Evolutionary conservation across 441 rosid species (phyloP).

Genomic region (Brassica balearica): DNA sequence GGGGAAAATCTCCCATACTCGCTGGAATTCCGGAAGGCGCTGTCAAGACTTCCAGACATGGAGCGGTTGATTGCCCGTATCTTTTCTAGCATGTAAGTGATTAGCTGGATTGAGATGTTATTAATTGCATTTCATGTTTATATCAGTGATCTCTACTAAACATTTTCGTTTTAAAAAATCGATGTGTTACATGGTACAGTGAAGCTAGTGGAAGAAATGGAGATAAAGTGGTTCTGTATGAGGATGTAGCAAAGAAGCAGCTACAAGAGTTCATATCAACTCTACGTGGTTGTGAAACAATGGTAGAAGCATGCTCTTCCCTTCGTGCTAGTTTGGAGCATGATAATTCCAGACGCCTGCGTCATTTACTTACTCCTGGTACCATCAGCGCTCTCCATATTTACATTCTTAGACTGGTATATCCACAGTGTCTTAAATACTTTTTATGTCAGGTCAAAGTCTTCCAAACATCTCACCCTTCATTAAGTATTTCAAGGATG

Average conservation of each 20-base stretch:
- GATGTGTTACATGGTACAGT: constrained; percentile 49
- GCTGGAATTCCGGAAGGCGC: constrained; percentile 77
- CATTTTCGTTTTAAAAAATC: not conserved
- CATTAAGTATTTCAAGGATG: constrained; percentile 85
- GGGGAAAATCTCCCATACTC: constrained; percentile 71
- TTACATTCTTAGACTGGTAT: constrained; percentile 21
- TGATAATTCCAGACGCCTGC: constrained; percentile 68
- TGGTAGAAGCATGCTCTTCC: constrained; percentile 81
- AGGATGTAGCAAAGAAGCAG: constrained; percentile 91
- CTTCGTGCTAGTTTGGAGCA: constrained; percentile 73
- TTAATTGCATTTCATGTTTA: constrained; percentile 19
- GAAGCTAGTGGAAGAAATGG: constrained; percentile 97
- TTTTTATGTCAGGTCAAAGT: constrained; percentile 68
- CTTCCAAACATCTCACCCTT: constrained; percentile 65
- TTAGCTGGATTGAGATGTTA: constrained; percentile 32
- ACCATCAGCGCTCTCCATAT: constrained; percentile 40
- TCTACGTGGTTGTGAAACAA: constrained; percentile 86
- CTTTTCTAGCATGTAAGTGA: constrained; percentile 77
- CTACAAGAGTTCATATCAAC: constrained; percentile 90
- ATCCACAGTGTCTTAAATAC: constrained; percentile 29
- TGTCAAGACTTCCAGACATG: constrained; percentile 93
- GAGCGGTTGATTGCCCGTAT: constrained; percentile 93
- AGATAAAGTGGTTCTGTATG: constrained; percentile 82
- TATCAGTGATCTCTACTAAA: constrained; percentile 18
- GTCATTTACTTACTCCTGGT: constrained; percentile 82